Base-by-base conservation (phyloP, 2,329 filamentous ascomycete species). In the Aspergillus ochraceoroseus region DNA sequence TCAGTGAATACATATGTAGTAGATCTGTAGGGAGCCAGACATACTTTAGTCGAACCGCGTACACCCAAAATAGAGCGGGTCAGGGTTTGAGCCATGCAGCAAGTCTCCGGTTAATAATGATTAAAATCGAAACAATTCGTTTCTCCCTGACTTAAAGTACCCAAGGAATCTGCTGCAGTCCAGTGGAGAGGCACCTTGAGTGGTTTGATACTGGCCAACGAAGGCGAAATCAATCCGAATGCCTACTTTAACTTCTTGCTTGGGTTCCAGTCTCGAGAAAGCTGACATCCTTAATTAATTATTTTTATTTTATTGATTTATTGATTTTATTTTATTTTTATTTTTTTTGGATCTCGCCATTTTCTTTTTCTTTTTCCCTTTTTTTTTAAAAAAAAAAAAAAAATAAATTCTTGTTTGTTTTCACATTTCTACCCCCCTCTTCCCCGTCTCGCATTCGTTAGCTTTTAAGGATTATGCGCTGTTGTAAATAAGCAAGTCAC, bases 41-140 rank as follows among this genome's bases (percentile, higher is more conserved):
- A 32, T 30, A 12, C 28, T 41, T 41, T 35, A 14, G 38, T 35
- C 31, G 37, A n/a, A 41, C 22, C 18, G 36, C 30, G 32, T 35
- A 35, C 38, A 38, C 50, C 48, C 46, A 49, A 49, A 53, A 51
- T 53, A 53, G 48, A 53, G 48, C 47, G 50, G 48, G 49, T 46
- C 48, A 41, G 47, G 38, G 33, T 44, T 48, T 42, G 30, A 32
- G 23, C 42, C 38, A 40, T 49, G 47, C 45, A 50, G 45, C 37
- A 46, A 29, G 47, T 41, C 47, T 46, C 32, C 38, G 35, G 37
- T 44, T 41, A 40, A 38, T 42, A 35, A 38, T 40, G 47, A 39
- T 41, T 35, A 27, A 34, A 30, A 33, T 46, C 32, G 46, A 44
- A 26, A 47, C 46, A 45, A 45, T 44, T 46, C 28, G 38, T 42